Base-by-base conservation (phyloP, 306 rosid species). In the Prunus kanzakura region DNA sequence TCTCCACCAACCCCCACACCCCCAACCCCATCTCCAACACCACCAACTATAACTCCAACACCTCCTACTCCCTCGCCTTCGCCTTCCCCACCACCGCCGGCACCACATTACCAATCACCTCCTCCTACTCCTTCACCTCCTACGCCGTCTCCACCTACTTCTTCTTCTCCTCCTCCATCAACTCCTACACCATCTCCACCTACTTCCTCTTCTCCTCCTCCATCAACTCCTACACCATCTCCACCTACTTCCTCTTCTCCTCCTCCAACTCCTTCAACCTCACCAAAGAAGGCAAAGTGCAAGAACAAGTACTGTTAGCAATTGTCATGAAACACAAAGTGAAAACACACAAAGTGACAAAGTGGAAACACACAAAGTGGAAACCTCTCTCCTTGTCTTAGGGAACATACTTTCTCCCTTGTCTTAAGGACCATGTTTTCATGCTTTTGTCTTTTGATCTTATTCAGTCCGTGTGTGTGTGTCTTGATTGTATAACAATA, bases 281-380 rank as follows among this genome's bases (percentile, higher is more conserved):
- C 84, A 27, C 47, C 76, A 14, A 82, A 30, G 57, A 86, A 43
- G 8, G 90, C 82, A 5, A 87, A 79, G 64, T 90, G 93, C 72
- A 57, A 52, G 72, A 75, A 86, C 78, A 81, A 50, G 78, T 52
- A 81, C 32, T 87, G n/a, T n/a, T n/a, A n/a, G n/a, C n/a, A n/a
- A n/a, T n/a, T n/a, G n/a, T n/a, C n/a, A n/a, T n/a, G n/a, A n/a
- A n/a, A n/a, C n/a, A n/a, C n/a, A n/a, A n/a, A n/a, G n/a, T n/a
- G n/a, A n/a, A n/a, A n/a, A n/a, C n/a, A n/a, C n/a, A n/a, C n/a
- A n/a, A n/a, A n/a, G n/a, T n/a, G n/a, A n/a, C n/a, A n/a, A n/a
- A n/a, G n/a, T n/a, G n/a, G n/a, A n/a, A n/a, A n/a, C n/a, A n/a
- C n/a, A n/a, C n/a, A n/a, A n/a, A n/a, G n/a, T n/a, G n/a, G n/a